phyloP scores from a whole-genome alignment of 495 filamentous ascomycete species.

The Astrothelium subdiscretum region DNA sequence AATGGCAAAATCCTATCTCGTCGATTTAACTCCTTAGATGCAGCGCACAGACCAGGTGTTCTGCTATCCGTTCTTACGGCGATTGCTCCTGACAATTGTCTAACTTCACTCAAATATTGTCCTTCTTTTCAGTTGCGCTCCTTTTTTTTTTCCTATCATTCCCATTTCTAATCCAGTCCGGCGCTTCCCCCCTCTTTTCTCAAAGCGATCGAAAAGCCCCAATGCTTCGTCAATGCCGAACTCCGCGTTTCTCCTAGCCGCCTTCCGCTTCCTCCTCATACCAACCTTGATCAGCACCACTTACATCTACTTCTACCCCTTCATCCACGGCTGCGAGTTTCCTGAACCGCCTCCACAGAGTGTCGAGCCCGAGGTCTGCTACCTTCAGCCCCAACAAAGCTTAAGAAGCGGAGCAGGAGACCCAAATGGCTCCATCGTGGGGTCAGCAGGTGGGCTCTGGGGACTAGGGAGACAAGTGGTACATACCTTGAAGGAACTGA shows the following conservation, averaged over 20 bases:
- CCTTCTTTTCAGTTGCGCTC: neutral
- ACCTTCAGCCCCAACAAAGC: neutral
- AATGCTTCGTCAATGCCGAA: constrained; percentile 29
- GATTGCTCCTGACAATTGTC: neutral
- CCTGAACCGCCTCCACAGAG: constrained; percentile 37
- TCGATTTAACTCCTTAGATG: too few species aligned
- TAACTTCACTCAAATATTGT: neutral
- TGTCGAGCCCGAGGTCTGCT: neutral
- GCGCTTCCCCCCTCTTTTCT: neutral
- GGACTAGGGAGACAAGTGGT: constrained; percentile 11
- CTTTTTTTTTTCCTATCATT: neutral
- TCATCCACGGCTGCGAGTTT: constrained; percentile 74
- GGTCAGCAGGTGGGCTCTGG: neutral
- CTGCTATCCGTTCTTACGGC: neutral
- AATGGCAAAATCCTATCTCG: too few species aligned
- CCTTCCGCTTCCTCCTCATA: constrained; percentile 48
- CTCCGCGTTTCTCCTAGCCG: constrained; percentile 24
- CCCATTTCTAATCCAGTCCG: neutral
- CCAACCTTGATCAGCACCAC: constrained; percentile 54
- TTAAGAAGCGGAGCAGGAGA: neutral
- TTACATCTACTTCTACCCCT: constrained; percentile 82
- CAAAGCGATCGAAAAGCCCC: neutral
- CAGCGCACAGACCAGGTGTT: constrained; percentile 1
- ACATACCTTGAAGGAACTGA: constrained; percentile 21
- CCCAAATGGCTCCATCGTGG: neutral